phyloP scores from a whole-genome alignment of 495 filamentous ascomycete species.

The Aspergillus asperescens region DNA sequence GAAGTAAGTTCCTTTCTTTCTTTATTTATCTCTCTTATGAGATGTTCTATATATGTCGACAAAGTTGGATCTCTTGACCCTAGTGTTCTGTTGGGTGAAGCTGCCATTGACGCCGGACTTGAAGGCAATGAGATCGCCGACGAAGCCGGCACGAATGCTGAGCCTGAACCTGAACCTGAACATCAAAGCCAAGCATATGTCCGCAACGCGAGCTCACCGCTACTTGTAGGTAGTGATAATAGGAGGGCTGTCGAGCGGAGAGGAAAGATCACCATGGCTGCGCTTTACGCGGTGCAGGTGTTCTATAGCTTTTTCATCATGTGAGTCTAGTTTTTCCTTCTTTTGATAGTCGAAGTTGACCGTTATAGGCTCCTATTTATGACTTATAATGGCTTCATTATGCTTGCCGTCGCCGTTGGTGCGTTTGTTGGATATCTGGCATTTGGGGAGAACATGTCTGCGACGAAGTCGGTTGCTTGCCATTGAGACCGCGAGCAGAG shows the following conservation, averaged over 20 bases:
- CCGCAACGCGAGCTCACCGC: constrained; percentile 62
- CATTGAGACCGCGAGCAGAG: constrained; percentile 50
- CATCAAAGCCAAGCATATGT: constrained; percentile 14
- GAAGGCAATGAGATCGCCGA: constrained; percentile 46
- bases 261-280: constrained; percentile 70
- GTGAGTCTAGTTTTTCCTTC: constrained; percentile 53
- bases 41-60: constrained; percentile 1
- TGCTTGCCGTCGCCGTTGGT: constrained; percentile 84
- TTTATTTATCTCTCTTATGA: background rate
- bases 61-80: constrained; percentile 3
- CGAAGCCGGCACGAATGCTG: constrained; percentile 26
- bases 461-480: constrained; percentile 82
- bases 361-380: constrained; percentile 88
- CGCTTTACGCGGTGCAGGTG: constrained; percentile 86
- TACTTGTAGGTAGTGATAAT: constrained; percentile 57
- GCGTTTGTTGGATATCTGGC: constrained; percentile 83
- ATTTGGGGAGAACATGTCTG: constrained; percentile 64
- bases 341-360: constrained; percentile 4
- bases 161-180: constrained; percentile 17
- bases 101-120: constrained; percentile 32
- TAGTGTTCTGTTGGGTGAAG: constrained; percentile 10
- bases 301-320: constrained; percentile 99
- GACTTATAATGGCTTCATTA: constrained; percentile 98
- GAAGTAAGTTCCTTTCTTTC: constrained; percentile 42
- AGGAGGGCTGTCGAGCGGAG: constrained; percentile 43